Conservation (phyloP, 257 asterid genomes). For the Solanum peruvianum region DNA sequence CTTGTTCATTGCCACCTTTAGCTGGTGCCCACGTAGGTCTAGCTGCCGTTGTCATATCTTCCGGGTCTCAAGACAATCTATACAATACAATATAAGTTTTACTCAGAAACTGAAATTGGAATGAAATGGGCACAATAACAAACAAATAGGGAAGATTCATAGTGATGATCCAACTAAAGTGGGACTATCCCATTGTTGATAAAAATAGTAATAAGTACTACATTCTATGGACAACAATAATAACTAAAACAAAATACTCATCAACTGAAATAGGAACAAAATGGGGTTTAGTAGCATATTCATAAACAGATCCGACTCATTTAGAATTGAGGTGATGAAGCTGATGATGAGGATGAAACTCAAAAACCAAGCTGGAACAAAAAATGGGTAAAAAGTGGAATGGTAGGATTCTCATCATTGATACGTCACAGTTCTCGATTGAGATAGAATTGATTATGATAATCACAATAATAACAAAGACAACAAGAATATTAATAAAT, state of each 20-base stretch:
- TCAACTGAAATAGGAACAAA: not conserved
- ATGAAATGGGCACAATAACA: not conserved
- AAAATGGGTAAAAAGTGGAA: not conserved
- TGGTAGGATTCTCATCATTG: not conserved
- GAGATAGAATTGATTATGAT: not conserved
- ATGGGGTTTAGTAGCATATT: not conserved
- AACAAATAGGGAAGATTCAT: not conserved
- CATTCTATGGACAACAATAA: not conserved
- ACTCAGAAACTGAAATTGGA: not conserved
- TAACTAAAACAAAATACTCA: not conserved
- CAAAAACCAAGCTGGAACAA: not conserved
- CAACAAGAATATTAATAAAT: not conserved
- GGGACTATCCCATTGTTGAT: not conserved
- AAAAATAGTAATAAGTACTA: not conserved
- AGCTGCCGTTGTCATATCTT: conserved; percentile 89
- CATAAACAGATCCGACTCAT: not conserved
- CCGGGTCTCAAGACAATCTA: not conserved
- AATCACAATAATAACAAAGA: not conserved
- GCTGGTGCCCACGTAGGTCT: conserved; percentile 99
- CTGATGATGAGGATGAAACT: not conserved
- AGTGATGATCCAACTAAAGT: not conserved
- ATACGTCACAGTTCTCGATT: not conserved
- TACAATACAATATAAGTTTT: not conserved
- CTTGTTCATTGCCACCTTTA: conserved; percentile 96
- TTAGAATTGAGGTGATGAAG: not conserved